These are phyloP conservation scores for Picochlorum sp. DNA, from an alignment of 139 green algal genomes.

Conservation along the genomic window DNA sequence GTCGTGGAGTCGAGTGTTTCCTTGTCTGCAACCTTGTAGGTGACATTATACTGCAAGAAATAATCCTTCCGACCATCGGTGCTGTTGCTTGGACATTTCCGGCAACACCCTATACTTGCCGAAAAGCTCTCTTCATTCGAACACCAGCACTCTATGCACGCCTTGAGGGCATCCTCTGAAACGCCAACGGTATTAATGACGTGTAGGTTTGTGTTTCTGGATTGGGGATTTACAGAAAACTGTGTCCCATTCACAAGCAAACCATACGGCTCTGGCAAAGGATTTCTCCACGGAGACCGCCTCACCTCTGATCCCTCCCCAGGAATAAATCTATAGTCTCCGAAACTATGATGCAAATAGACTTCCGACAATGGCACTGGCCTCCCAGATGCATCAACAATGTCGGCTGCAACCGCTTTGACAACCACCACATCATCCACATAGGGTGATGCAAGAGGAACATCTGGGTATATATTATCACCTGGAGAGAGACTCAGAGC, in stretches of 20 bases:
- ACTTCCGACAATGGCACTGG: slow-evolving; percentile 7
- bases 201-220: not conserved
- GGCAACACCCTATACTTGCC: slow-evolving; percentile 8
- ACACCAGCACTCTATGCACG: slow-evolving; percentile 17
- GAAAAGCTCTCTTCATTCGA: not conserved
- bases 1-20: not conserved
- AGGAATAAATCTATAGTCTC: slow-evolving; percentile 7
- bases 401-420: slow-evolving; percentile 2
- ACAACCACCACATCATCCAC: not conserved
- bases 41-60: slow-evolving; percentile 12
- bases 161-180: not conserved
- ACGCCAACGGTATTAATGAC: slow-evolving; percentile 7
- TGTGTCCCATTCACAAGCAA: slow-evolving; percentile 3
- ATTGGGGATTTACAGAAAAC: not conserved
- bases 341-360: slow-evolving; percentile 12
- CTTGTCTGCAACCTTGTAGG: not conserved
- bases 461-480: slow-evolving; percentile 10
- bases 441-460: slow-evolving; percentile 1
- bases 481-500: not conserved
- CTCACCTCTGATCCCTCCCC: slow-evolving; percentile 1
- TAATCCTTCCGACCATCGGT: not conserved
- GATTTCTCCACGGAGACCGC: slow-evolving; percentile 1
- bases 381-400: slow-evolving; percentile 6
- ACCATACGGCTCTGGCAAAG: not conserved
- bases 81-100: not conserved